Conservation (phyloP, 495 filamentous ascomycete species). For the Annulohypoxylon stygium region DNA sequence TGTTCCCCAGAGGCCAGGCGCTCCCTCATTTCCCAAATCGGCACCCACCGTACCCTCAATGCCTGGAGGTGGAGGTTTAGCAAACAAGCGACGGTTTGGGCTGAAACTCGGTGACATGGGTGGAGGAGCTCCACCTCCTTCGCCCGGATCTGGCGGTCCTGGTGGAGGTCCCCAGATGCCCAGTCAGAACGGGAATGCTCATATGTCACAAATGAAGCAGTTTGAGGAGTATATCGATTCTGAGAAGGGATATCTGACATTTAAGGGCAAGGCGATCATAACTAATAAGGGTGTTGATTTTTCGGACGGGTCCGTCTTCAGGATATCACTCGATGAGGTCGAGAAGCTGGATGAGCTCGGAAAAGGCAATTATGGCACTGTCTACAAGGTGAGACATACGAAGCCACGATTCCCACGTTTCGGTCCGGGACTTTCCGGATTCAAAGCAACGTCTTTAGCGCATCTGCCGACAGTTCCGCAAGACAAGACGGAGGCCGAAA, state of each 20-base stretch:
- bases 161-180: constrained; percentile 28
- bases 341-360: constrained; percentile 95
- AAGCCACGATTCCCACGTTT: constrained; percentile 82
- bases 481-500: constrained; percentile 48
- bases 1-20: constrained; percentile 55
- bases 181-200: constrained; percentile 53
- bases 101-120: constrained; percentile 59
- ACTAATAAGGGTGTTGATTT: constrained; percentile 93
- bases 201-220: constrained; percentile 83
- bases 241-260: constrained; percentile 89
- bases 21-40: constrained; percentile 61
- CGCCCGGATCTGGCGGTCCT: constrained; percentile 25
- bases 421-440: constrained; percentile 78
- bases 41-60: constrained; percentile 58
- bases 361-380: constrained; percentile 98
- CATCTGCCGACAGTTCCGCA: constrained; percentile 52
- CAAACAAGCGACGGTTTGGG: constrained; percentile 49
- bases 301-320: constrained; percentile 87
- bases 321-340: constrained; percentile 94
- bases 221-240: constrained; percentile 93
- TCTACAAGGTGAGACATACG: constrained; percentile 94
- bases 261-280: constrained; percentile 92
- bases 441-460: constrained; percentile 56
- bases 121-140: constrained; percentile 46
- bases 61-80: constrained; percentile 38